A percentile compares a stretch with the other conserved stretches of the same genome.
Evolutionary conservation across 768 basidiomycete genomes (phyloP).

Genomic region (Tulasnella calospora): DNA sequence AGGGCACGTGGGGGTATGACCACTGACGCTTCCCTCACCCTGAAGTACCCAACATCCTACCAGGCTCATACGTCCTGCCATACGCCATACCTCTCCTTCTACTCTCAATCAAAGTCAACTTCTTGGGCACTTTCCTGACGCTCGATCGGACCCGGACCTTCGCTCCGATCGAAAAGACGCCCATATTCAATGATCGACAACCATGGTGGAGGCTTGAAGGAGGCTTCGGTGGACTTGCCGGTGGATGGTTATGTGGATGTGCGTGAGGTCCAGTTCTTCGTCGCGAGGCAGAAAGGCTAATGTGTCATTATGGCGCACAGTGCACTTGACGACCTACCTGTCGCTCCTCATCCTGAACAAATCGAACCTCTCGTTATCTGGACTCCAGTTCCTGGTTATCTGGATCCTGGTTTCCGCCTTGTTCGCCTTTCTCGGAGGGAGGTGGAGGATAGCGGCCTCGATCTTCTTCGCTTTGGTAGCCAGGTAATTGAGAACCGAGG

Average conservation of each 20-base stretch:
- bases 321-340: constrained; percentile 58
- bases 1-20: neutral
- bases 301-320: constrained; percentile 35
- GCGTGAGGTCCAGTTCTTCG: constrained; percentile 31
- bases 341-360: constrained; percentile 52
- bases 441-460: constrained; percentile 52
- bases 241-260: constrained; percentile 60
- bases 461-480: constrained; percentile 49
- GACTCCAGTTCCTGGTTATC: constrained; percentile 53
- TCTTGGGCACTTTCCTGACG: constrained; percentile 67
- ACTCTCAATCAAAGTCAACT: constrained; percentile 52
- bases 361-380: constrained; percentile 44
- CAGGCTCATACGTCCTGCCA: constrained; percentile 45
- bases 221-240: constrained; percentile 56
- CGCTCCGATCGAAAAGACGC: constrained; percentile 35
- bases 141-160: constrained; percentile 66
- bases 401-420: constrained; percentile 53
- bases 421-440: constrained; percentile 49
- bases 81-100: constrained; percentile 60
- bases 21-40: neutral
- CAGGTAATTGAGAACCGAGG: constrained; percentile 43
- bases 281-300: neutral
- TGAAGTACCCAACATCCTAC: constrained; percentile 25
- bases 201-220: constrained; percentile 49
- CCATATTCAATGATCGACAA: constrained; percentile 31